These are phyloP conservation scores for Phaeolepiota aurea DNA, from an alignment of 768 basidiomycete genomes.

Conservation along the genomic window DNA sequence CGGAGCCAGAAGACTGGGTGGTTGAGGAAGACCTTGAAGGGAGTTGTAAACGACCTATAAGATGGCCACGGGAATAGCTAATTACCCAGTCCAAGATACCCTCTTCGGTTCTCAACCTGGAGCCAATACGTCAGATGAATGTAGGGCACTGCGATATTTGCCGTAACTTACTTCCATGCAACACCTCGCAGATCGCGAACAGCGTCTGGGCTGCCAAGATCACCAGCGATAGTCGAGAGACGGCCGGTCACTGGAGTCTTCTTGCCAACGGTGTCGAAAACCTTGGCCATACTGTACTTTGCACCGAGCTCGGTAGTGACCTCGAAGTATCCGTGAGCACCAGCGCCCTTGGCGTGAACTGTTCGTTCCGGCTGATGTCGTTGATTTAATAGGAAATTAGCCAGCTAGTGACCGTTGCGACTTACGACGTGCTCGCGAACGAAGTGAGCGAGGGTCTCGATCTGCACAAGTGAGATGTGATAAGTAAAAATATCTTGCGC, in stretches of 20 bases:
- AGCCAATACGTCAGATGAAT: background rate
- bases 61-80: too few species aligned
- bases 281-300: constrained; percentile 23
- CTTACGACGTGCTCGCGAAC: constrained; percentile 11
- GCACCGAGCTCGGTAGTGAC: constrained; percentile 35
- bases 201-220: constrained; percentile 38
- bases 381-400: too few species aligned
- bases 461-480: constrained; percentile 2
- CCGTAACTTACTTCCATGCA: constrained; percentile 31
- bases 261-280: constrained; percentile 20
- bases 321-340: constrained; percentile 46
- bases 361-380: constrained; percentile 20
- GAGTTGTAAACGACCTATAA: too few species aligned
- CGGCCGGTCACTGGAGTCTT: constrained; percentile 30
- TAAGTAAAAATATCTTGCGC: background rate
- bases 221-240: constrained; percentile 51
- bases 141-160: constrained; percentile 5
- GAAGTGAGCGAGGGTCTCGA: constrained; percentile 11
- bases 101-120: constrained; percentile 26
- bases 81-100: constrained; percentile 22
- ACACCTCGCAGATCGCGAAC: constrained; percentile 48
- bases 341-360: constrained; percentile 27
- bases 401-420: too few species aligned
- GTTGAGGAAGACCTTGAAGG: constrained; percentile 27
- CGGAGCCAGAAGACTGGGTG: constrained; percentile 42